Percentiles rank a stretch among this genome's conserved stretches.
These are phyloP conservation scores for Aureobasidium sp. DNA, from an alignment of 2,329 filamentous ascomycete species.

Conservation along the genomic window DNA sequence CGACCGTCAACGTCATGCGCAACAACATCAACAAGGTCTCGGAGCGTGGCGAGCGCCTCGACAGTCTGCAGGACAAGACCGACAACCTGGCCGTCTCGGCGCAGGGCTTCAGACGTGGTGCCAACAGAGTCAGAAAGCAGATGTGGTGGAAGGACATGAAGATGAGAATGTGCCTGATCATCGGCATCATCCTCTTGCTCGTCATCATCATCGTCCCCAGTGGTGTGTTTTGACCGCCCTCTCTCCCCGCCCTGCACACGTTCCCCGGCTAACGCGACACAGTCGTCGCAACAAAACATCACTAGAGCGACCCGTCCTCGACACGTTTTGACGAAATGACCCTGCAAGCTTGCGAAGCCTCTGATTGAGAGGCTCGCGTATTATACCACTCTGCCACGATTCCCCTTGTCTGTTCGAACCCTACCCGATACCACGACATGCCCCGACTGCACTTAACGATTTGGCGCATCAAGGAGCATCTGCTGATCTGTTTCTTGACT, in stretches of 20 bases:
- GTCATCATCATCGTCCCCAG: slow-evolving; percentile 89
- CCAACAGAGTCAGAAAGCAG: slow-evolving; percentile 83
- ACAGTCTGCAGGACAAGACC: slow-evolving; percentile 86
- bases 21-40: slow-evolving; percentile 97
- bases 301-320: not conserved
- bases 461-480: slow-evolving; percentile 10
- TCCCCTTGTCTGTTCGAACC: not conserved
- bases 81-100: slow-evolving; percentile 87
- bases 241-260: not conserved
- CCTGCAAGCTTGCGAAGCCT: slow-evolving; percentile 1
- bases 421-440: slow-evolving; percentile 12
- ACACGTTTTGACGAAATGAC: slow-evolving; percentile 1
- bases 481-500: slow-evolving; percentile 12
- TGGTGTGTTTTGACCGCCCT: slow-evolving; percentile 50
- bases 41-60: slow-evolving; percentile 81
- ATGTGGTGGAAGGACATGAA: slow-evolving; percentile 99
- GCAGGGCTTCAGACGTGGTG: slow-evolving; percentile 89
- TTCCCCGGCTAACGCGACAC: not conserved
- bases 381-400: slow-evolving; percentile 11
- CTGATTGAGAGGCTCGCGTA: not conserved
- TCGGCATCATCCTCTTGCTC: slow-evolving; percentile 83
- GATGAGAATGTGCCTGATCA: slow-evolving; percentile 95
- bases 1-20: slow-evolving; percentile 89
- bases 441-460: slow-evolving; percentile 10
- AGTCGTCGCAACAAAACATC: slow-evolving; percentile 13